phyloP scores from a whole-genome alignment of 2,329 filamentous ascomycete genomes.

The Chrysoporthe deuterocubensis region DNA sequence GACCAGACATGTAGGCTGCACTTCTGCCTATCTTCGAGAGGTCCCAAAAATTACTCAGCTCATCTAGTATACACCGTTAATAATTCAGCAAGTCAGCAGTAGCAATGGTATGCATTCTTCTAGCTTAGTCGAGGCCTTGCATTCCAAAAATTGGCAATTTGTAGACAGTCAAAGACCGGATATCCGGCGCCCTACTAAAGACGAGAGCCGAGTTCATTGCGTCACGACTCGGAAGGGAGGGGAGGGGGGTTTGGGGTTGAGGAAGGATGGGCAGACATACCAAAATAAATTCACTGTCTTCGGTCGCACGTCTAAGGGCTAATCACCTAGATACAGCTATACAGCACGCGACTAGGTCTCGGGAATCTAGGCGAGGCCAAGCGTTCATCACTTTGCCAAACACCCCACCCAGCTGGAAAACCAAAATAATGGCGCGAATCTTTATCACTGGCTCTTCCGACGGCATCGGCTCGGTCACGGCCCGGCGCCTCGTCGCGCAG shows the following conservation, averaged over 20 bases:
- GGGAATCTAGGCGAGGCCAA: background rate
- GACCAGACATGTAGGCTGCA: too few species aligned
- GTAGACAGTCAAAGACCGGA: too few species aligned
- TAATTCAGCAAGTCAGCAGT: too few species aligned
- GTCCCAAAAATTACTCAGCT: too few species aligned
- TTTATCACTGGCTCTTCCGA: slow-evolving; percentile 62
- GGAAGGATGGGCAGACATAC: background rate
- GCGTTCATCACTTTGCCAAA: background rate
- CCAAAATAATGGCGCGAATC: slow-evolving; percentile 33
- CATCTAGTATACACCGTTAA: too few species aligned
- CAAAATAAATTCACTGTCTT: background rate
- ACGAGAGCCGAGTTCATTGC: background rate
- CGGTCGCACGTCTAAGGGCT: background rate
- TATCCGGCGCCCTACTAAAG: too few species aligned
- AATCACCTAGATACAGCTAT: background rate
- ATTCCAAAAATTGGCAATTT: too few species aligned
- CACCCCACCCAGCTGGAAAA: too few species aligned
- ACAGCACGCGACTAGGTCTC: background rate
- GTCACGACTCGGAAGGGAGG: background rate
- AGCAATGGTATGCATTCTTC: too few species aligned
- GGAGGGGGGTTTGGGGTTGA: background rate
- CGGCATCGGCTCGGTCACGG: slow-evolving; percentile 57
- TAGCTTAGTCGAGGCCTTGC: too few species aligned
- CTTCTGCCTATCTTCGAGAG: too few species aligned
- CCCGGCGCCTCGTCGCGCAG: slow-evolving; percentile 51